Percentiles rank a stretch among this genome's conserved stretches.
phyloP scores from a whole-genome alignment of 257 asterid species.

The Solanum verrucosum region DNA sequence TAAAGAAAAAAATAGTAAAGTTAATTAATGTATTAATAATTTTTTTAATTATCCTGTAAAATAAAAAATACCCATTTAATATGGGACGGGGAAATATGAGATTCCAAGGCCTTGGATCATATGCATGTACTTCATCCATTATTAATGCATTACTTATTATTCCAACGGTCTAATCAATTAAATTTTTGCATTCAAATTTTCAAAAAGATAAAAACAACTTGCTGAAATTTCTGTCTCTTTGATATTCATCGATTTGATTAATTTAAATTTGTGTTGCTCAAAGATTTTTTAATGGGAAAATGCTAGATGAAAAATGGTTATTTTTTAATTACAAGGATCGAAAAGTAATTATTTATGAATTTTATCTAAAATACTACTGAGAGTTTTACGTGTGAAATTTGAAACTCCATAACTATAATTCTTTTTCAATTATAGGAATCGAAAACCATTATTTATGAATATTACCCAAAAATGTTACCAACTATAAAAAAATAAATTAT shows the following conservation, averaged over 20 bases:
- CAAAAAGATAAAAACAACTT: background rate
- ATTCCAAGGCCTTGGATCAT: background rate
- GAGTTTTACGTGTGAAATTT: background rate
- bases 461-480: background rate
- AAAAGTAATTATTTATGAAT: background rate
- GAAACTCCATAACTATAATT: background rate
- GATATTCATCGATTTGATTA: background rate
- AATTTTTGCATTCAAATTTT: slow-evolving; percentile 14
- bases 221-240: background rate
- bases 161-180: slow-evolving; percentile 22
- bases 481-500: background rate
- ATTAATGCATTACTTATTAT: background rate
- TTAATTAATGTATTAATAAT: too few relatives aligned
- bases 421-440: background rate
- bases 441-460: background rate
- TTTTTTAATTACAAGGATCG: background rate
- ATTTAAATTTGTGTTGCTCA: background rate
- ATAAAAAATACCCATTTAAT: too few relatives aligned
- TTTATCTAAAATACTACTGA: background rate
- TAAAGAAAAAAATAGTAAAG: too few relatives aligned
- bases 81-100: background rate
- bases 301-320: fast-evolving
- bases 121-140: background rate
- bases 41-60: too few relatives aligned
- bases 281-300: fast-evolving